These are phyloP conservation scores for Hypoxylon fragiforme DNA, from an alignment of 495 filamentous ascomycete species.

Conservation along the genomic window DNA sequence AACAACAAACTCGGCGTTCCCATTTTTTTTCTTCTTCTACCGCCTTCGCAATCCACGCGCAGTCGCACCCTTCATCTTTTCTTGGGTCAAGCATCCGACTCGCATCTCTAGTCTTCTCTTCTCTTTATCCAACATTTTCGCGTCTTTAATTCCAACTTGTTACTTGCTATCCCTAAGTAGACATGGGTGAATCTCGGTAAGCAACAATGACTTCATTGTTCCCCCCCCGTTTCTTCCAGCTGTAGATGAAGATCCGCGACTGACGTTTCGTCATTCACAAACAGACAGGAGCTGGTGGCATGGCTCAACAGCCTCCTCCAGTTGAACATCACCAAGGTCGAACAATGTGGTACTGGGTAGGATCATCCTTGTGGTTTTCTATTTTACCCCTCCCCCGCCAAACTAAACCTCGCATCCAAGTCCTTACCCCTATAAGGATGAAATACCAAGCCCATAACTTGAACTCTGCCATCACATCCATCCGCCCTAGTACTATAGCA, in stretches of 20 bases:
- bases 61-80: not conserved
- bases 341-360: slow-evolving; percentile 99
- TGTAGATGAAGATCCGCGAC: not conserved
- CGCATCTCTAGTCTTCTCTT: not conserved
- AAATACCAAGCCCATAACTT: too few relatives aligned
- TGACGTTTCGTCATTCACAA: slow-evolving; percentile 5
- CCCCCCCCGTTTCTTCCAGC: not conserved
- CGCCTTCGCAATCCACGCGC: slow-evolving; percentile 10
- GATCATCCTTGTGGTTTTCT: slow-evolving; percentile 44
- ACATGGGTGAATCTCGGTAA: slow-evolving; percentile 36
- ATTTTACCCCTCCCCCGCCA: slow-evolving; percentile 42
- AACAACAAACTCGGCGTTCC: slow-evolving; percentile 6
- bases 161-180: slow-evolving; percentile 6
- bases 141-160: slow-evolving; percentile 2
- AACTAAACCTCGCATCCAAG: not conserved
- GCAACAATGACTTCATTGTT: slow-evolving; percentile 9
- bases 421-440: not conserved
- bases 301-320: slow-evolving; percentile 98
- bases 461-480: slow-evolving; percentile 3
- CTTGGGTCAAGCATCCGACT: not conserved
- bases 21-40: slow-evolving; percentile 5
- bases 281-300: slow-evolving; percentile 91
- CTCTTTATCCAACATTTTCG: not conserved
- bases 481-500: not conserved
- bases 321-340: slow-evolving; percentile 96